Percentiles rank a stretch among this genome's conserved stretches.
These are phyloP conservation scores for Discostella stelligera DNA, from an alignment of 352 stramenopile genomes.

Conservation along the genomic window DNA sequence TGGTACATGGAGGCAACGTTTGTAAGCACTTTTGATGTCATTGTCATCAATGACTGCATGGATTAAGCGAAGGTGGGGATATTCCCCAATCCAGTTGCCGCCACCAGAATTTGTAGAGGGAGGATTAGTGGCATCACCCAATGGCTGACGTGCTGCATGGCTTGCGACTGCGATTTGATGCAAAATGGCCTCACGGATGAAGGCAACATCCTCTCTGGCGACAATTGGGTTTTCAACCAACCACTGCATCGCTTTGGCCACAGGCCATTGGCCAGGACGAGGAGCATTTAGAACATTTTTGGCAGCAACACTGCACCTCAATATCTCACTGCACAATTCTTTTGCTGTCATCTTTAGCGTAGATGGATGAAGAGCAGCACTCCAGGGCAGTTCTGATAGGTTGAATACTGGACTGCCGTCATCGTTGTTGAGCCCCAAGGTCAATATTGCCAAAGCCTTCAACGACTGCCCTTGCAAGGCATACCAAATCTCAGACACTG, in stretches of 20 bases:
- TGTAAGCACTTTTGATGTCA: constrained; percentile 1
- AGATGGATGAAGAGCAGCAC: constrained; percentile 1
- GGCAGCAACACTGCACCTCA: not conserved
- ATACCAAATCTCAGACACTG: too few relatives aligned
- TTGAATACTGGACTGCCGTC: not conserved
- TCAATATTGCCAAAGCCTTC: too few relatives aligned
- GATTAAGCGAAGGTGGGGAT: not conserved
- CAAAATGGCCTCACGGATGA: not conserved
- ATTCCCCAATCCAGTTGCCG: constrained; percentile 1
- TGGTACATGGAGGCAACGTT: not conserved
- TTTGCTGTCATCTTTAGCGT: not conserved
- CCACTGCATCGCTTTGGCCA: not conserved
- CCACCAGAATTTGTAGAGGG: not conserved
- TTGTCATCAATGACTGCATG: constrained; percentile 5
- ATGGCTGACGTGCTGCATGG: too few relatives aligned
- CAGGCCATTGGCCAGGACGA: not conserved
- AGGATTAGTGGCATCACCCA: not conserved
- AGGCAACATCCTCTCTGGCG: not conserved
- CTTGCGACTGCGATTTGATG: constrained; percentile 2
- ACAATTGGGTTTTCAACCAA: not conserved
- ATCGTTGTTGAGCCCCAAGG: not conserved
- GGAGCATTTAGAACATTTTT: not conserved
- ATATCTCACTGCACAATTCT: not conserved
- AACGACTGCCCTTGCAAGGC: too few relatives aligned
- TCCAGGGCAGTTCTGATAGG: constrained; percentile 1